These are phyloP conservation scores for Trichoderma cornu-damae DNA, from an alignment of 2,329 filamentous ascomycete species.

Conservation along the genomic window DNA sequence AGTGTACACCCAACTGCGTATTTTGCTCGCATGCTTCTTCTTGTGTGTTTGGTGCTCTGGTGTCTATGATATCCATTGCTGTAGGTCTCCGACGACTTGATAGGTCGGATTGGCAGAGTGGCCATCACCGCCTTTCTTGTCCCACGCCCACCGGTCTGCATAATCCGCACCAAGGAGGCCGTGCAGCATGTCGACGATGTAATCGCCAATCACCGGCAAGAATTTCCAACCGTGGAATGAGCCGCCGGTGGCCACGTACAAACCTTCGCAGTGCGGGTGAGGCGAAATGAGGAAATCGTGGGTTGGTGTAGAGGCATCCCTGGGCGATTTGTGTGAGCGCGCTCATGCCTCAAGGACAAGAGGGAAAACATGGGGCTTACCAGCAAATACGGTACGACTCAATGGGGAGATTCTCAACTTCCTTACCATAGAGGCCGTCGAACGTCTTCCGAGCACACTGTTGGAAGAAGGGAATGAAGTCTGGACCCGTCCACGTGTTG, in stretches of 20 bases:
- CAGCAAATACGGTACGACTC: constrained; percentile 44
- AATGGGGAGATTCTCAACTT: constrained; percentile 36
- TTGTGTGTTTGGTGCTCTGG: neutral
- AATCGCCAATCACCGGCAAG: constrained; percentile 56
- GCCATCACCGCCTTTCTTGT: constrained; percentile 38
- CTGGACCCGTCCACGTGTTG: constrained; percentile 37
- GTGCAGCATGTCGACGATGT: constrained; percentile 48
- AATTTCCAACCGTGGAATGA: constrained; percentile 64
- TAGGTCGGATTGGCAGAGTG: constrained; percentile 41
- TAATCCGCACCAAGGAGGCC: constrained; percentile 37
- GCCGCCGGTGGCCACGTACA: constrained; percentile 58
- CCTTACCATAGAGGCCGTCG: constrained; percentile 39
- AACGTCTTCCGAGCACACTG: constrained; percentile 39
- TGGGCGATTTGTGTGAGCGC: constrained; percentile 28
- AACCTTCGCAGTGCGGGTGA: constrained; percentile 43
- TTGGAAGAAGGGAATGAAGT: constrained; percentile 40
- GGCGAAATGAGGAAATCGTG: constrained; percentile 59
- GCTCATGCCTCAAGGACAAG: constrained; percentile 11
- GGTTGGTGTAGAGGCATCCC: constrained; percentile 57
- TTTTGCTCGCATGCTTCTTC: neutral
- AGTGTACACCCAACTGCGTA: neutral
- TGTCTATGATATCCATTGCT: constrained; percentile 34
- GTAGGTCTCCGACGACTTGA: constrained; percentile 37
- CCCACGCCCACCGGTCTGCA: constrained; percentile 43
- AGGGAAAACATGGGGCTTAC: constrained; percentile 28